Evolutionary conservation across 2,329 filamentous ascomycete species (phyloP).

Genomic region (Microdochium trichocladiopsis): DNA sequence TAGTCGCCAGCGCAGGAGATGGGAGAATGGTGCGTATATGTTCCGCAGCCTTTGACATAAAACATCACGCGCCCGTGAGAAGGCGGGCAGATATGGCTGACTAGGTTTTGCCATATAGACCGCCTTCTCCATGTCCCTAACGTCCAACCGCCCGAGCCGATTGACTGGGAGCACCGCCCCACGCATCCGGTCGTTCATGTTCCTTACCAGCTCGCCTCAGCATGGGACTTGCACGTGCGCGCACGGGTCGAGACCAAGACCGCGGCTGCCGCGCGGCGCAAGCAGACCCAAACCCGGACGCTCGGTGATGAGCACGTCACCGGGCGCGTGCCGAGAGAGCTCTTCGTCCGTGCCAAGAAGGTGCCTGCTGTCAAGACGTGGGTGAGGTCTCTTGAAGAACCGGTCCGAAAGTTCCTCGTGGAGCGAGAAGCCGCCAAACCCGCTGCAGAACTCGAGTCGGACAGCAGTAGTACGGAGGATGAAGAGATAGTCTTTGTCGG

Average conservation of each 20-base stretch:
- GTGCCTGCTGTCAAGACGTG: constrained; percentile 70
- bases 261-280: constrained; percentile 27
- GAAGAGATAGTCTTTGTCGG: constrained; percentile 93
- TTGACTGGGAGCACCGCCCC: constrained; percentile 77
- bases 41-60: too few species aligned
- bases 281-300: constrained; percentile 34
- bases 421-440: constrained; percentile 36
- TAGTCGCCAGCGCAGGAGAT: constrained; percentile 75
- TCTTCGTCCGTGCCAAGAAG: constrained; percentile 75
- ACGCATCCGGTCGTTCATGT: constrained; percentile 73
- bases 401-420: constrained; percentile 70
- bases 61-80: too few species aligned
- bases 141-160: constrained; percentile 71
- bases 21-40: constrained; percentile 78
- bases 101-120: constrained; percentile 47
- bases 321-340: constrained; percentile 67
- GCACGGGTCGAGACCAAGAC: constrained; percentile 37
- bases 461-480: constrained; percentile 50
- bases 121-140: constrained; percentile 82
- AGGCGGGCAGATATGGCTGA: neutral
- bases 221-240: constrained; percentile 35
- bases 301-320: constrained; percentile 34
- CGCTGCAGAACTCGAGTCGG: constrained; percentile 19
- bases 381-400: constrained; percentile 77
- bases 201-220: constrained; percentile 76